These are phyloP conservation scores for Sarocladium oryzae DNA, from an alignment of 2,329 filamentous ascomycete genomes.

Conservation along the genomic window DNA sequence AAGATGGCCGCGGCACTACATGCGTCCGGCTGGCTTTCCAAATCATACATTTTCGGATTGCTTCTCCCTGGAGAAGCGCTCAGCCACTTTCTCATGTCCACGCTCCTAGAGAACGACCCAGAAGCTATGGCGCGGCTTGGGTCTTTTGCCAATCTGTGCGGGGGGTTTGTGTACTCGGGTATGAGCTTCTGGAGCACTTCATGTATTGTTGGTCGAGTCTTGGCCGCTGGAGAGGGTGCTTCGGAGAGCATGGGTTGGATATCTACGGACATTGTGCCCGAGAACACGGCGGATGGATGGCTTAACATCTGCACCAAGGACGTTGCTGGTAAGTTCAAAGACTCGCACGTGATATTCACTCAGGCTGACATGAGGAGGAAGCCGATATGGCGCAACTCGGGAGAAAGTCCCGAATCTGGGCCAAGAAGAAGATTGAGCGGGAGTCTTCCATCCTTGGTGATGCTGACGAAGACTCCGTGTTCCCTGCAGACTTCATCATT, in stretches of 20 bases:
- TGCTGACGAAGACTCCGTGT: slow-evolving; percentile 44
- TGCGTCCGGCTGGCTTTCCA: slow-evolving; percentile 58
- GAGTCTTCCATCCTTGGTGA: slow-evolving; percentile 56
- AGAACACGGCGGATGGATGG: slow-evolving; percentile 49
- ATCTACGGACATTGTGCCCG: slow-evolving; percentile 51
- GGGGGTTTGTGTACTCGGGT: slow-evolving; percentile 55
- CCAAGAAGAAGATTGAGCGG: slow-evolving; percentile 51
- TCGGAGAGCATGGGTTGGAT: slow-evolving; percentile 65
- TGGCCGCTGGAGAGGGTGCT: slow-evolving; percentile 55
- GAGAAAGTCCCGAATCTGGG: slow-evolving; percentile 54
- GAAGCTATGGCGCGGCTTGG: slow-evolving; percentile 52
- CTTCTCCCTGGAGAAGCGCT: slow-evolving; percentile 58
- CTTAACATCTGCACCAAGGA: slow-evolving; percentile 51
- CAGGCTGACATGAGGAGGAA: slow-evolving; percentile 16
- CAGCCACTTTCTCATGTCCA: slow-evolving; percentile 59
- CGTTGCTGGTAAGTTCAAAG: slow-evolving; percentile 38
- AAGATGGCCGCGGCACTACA: slow-evolving; percentile 53
- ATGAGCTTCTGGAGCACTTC: slow-evolving; percentile 66
- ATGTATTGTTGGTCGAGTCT: slow-evolving; percentile 57
- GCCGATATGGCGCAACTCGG: slow-evolving; percentile 44
- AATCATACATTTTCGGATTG: slow-evolving; percentile 60
- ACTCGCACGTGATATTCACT: neutral
- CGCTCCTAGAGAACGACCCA: slow-evolving; percentile 58
- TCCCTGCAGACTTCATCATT: slow-evolving; percentile 57
- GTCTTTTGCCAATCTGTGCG: slow-evolving; percentile 54